Evolutionary conservation across 768 basidiomycete genomes (phyloP).

Genomic region (Punctularia strigosozonata): DNA sequence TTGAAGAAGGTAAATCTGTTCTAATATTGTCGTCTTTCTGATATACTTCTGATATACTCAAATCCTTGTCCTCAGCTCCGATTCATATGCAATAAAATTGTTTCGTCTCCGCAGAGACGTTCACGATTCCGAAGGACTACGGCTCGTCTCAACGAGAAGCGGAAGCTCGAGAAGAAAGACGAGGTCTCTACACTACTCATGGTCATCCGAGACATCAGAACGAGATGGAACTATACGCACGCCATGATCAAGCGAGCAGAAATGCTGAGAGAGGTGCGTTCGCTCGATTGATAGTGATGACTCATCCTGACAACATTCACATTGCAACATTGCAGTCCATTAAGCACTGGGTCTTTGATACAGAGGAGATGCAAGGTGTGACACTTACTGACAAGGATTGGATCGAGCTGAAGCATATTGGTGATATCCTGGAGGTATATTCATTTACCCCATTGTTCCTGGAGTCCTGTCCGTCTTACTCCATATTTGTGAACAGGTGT

Average conservation of each 20-base stretch:
- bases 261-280: conserved; percentile 14
- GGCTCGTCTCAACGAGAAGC: conserved; percentile 5
- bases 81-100: conserved; percentile 19
- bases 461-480: conserved; percentile 1
- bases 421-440: conserved; percentile 1
- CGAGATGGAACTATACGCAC: conserved; percentile 24
- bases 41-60: neutral
- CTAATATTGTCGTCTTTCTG: neutral
- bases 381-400: conserved; percentile 8
- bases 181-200: conserved; percentile 10
- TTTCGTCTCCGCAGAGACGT: conserved; percentile 19
- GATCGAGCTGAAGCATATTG: neutral
- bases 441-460: neutral
- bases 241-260: conserved; percentile 20
- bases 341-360: conserved; percentile 18
- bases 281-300: neutral
- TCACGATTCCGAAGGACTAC: conserved; percentile 12
- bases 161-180: conserved; percentile 1
- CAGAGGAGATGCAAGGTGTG: conserved; percentile 7
- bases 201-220: conserved; percentile 21
- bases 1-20: conserved; percentile 8
- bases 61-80: conserved; percentile 14
- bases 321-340: conserved; percentile 15
- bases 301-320: neutral
- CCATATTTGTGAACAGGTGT: conserved; percentile 11